phyloP scores from a whole-genome alignment of 768 basidiomycete species.

The Psilocybe subaeruginosa region DNA sequence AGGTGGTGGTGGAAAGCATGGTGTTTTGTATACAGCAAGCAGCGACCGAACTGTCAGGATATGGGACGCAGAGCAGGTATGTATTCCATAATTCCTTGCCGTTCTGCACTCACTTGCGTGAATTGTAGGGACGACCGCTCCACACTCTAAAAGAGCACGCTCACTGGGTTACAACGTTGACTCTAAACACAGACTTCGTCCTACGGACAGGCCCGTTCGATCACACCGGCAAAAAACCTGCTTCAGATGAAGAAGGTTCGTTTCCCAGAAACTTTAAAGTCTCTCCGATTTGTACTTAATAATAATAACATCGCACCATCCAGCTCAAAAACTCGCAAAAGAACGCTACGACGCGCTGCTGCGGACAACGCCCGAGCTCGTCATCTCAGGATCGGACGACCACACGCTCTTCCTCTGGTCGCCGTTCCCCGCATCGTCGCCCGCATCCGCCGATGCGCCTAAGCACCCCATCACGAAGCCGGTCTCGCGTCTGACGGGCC shows the following conservation, averaged over 20 bases:
- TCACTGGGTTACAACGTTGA: constrained; percentile 98
- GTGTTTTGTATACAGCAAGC: constrained; percentile 92
- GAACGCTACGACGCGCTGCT: constrained; percentile 78
- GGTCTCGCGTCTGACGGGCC: constrained; percentile 81
- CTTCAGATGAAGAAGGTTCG: constrained; percentile 82
- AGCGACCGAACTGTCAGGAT: constrained; percentile 93
- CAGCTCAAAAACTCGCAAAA: constrained; percentile 78
- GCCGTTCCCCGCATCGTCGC: constrained; percentile 55
- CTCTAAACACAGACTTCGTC: constrained; percentile 94
- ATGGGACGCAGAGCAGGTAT: constrained; percentile 84
- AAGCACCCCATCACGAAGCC: constrained; percentile 37
- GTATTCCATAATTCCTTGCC: constrained; percentile 17
- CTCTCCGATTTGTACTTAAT: too few species aligned
- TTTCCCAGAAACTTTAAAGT: not conserved
- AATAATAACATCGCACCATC: not conserved
- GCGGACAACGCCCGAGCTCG: constrained; percentile 71
- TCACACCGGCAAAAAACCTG: constrained; percentile 78
- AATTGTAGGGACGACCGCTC: constrained; percentile 72
- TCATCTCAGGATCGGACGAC: constrained; percentile 97
- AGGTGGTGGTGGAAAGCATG: constrained; percentile 70
- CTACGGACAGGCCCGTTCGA: constrained; percentile 95
- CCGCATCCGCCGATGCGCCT: constrained; percentile 15
- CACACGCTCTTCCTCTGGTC: constrained; percentile 98
- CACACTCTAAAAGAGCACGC: constrained; percentile 93
- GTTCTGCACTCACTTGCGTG: not conserved